Conservation (phyloP, 2,329 filamentous ascomycete species). For the Paraconiothyrium brasiliense region DNA sequence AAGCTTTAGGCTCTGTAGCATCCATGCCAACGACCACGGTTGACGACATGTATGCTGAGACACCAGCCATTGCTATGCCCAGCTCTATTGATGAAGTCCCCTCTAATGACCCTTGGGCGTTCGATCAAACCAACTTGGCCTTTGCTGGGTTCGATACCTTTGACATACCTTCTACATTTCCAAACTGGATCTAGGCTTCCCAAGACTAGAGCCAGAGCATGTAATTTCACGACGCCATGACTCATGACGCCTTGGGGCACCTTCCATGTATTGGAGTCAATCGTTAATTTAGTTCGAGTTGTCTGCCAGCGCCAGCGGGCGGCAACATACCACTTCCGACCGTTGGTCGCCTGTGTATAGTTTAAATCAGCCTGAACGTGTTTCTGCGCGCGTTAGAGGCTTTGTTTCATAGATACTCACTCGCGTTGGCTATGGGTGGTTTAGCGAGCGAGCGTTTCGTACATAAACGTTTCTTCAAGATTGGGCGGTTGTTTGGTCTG, state of each 20-base stretch:
- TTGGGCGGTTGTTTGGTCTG: constrained; percentile 26
- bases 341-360: constrained; percentile 49
- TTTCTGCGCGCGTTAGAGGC: constrained; percentile 30
- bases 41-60: constrained; percentile 35
- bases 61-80: constrained; percentile 44
- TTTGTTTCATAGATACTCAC: constrained; percentile 32
- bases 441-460: constrained; percentile 26
- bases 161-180: constrained; percentile 34
- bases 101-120: constrained; percentile 42
- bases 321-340: constrained; percentile 30
- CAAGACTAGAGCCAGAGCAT: constrained; percentile 23
- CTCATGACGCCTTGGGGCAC: constrained; percentile 49
- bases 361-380: constrained; percentile 35
- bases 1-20: constrained; percentile 33
- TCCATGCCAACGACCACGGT: constrained; percentile 36
- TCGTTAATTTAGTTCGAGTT: constrained; percentile 29
- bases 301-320: constrained; percentile 24
- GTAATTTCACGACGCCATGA: constrained; percentile 45
- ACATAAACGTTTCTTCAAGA: constrained; percentile 31
- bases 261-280: constrained; percentile 26
- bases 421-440: constrained; percentile 20
- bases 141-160: constrained; percentile 37
- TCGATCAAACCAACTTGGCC: constrained; percentile 32
- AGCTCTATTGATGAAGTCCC: constrained; percentile 41
- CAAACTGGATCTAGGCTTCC: constrained; percentile 46